A percentile compares a stretch with the other conserved stretches of the same genome.
Conservation (phyloP, 805 yeast species). For the Cyberlindnera nakhonratchasimensis region DNA sequence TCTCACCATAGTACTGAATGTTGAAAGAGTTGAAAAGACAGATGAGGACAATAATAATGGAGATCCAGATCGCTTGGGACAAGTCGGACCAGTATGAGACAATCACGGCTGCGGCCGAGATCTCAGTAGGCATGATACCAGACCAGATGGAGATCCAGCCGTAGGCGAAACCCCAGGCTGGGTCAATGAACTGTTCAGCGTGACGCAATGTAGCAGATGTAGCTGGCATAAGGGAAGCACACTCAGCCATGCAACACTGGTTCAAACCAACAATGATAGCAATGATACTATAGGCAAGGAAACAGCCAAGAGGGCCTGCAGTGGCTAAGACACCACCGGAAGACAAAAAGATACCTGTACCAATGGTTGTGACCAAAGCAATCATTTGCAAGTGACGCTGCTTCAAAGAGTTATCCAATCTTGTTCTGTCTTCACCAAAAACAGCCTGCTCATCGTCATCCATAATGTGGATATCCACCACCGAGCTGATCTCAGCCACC, state of each 20-base stretch:
- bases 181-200: slow-evolving; percentile 39
- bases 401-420: slow-evolving; percentile 17
- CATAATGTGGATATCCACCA: slow-evolving; percentile 7
- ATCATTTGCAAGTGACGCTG: slow-evolving; percentile 45
- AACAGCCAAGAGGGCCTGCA: slow-evolving; percentile 36
- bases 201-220: slow-evolving; percentile 37
- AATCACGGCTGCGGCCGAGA: slow-evolving; percentile 46
- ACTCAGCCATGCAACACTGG: slow-evolving; percentile 39
- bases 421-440: slow-evolving; percentile 20
- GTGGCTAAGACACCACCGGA: slow-evolving; percentile 38
- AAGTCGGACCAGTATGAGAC: slow-evolving; percentile 43
- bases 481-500: slow-evolving; percentile 14
- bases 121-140: slow-evolving; percentile 40
- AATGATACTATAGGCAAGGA: slow-evolving; percentile 33
- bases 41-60: slow-evolving; percentile 38
- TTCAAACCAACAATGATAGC: slow-evolving; percentile 38
- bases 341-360: slow-evolving; percentile 41
- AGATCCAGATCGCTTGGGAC: slow-evolving; percentile 44
- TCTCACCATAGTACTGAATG: slow-evolving; percentile 45
- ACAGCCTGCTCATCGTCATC: slow-evolving; percentile 12
- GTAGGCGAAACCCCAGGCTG: slow-evolving; percentile 43
- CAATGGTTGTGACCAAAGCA: slow-evolving; percentile 44
- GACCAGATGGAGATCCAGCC: slow-evolving; percentile 44
- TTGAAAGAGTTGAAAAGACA: slow-evolving; percentile 35
- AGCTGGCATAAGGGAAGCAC: slow-evolving; percentile 36